These are phyloP conservation scores for Lipomyces spencermartinsiae DNA, from an alignment of 805 yeast species.

Conservation along the genomic window DNA sequence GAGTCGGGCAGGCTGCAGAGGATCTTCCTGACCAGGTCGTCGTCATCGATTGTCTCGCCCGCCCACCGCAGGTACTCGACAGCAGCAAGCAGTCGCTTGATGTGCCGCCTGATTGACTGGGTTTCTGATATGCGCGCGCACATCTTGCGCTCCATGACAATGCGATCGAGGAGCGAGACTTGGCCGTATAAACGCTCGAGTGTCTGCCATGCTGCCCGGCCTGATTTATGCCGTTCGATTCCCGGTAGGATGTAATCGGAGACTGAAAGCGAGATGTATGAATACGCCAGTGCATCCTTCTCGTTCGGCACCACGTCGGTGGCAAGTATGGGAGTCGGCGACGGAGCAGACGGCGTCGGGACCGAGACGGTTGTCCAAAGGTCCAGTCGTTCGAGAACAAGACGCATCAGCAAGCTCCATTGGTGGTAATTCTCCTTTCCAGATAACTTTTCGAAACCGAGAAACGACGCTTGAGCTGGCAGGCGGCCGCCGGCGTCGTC, in stretches of 20 bases:
- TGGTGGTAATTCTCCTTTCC: constrained; percentile 18
- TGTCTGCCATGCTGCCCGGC: constrained; percentile 17
- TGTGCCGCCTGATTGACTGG: constrained; percentile 10
- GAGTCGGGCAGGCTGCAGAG: constrained; percentile 26
- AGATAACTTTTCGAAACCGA: constrained; percentile 26
- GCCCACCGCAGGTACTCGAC: constrained; percentile 27
- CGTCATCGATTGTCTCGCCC: constrained; percentile 22
- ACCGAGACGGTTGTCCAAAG: constrained; percentile 19
- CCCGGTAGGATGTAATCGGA: constrained; percentile 8
- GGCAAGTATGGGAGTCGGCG: neutral
- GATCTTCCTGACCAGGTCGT: constrained; percentile 18
- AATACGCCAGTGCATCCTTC: constrained; percentile 15
- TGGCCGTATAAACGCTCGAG: constrained; percentile 19
- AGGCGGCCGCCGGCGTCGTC: neutral
- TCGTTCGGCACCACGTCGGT: neutral
- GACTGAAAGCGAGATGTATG: constrained; percentile 22
- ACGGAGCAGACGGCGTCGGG: neutral
- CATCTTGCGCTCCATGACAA: constrained; percentile 19
- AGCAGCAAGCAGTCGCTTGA: constrained; percentile 10
- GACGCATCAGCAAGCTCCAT: constrained; percentile 25
- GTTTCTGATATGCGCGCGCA: constrained; percentile 12
- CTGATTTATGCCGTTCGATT: constrained; percentile 3
- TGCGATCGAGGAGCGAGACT: constrained; percentile 21
- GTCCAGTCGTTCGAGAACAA: constrained; percentile 14
- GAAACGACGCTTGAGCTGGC: constrained; percentile 13